Evolutionary conservation across 345 rosid genomes (phyloP), one percentile per base, ranked within the genome.

Genomic region (Hevea brasiliensis): DNA sequence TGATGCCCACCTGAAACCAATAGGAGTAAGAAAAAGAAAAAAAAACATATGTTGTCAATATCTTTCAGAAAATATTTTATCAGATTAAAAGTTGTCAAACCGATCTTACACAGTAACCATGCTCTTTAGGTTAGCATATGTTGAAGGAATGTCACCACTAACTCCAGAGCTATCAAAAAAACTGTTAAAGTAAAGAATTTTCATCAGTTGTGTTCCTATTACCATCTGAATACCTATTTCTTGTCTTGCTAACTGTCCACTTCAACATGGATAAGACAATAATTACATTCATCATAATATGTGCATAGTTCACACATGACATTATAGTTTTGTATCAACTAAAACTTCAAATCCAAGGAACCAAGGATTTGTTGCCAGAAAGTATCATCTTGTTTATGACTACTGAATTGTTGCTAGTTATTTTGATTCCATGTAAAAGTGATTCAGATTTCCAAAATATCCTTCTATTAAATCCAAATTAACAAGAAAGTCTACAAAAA

Each of bases 91-190:
- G 17, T 11, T 68, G 71, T 68, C 40, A 54, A 57, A 41, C 37
- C 56, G 45, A 9, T 44, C 86, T 85, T 86, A 87, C 90, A 81
- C 54, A 0, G 13, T 72, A 56, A 4, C 12, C 69, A 86, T 62
- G 8, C 62, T 76, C 62, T 54, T 69, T n/a, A 85, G 77, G 24
- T 79, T 72, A 61, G 86, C 83, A 83, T 81, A 85, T 68, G 86
- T 82, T 15, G 18, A 18, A 75, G 95, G 95, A 77, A 88, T 84
- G 57, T 65, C 79, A 15, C 95, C 95, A 51, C 82, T 76, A 64
- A 88, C 82, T 66, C 90, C 90, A 72, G 89, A 79, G 62, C 92
- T 90, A 23, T 66, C 81, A 23, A 84, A 65, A 71, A 83, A 84
- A 24, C 95, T 90, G 87, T 59, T 73, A 74, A 27, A 48, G 42